These are phyloP conservation scores for Fonsecaea nubica DNA, from an alignment of 2,329 filamentous ascomycete species.

Conservation along the genomic window DNA sequence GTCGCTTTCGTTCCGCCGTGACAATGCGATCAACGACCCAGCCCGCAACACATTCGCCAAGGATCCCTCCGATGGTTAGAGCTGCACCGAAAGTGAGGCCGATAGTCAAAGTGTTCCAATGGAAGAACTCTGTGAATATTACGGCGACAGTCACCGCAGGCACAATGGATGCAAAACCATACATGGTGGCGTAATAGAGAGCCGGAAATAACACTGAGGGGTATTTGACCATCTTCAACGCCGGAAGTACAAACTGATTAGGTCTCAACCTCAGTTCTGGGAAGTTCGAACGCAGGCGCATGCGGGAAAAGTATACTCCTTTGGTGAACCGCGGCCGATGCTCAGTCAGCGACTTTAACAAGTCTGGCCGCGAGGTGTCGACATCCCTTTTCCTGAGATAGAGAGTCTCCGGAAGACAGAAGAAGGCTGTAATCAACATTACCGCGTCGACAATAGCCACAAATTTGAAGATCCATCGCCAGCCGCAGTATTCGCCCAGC, in stretches of 20 bases:
- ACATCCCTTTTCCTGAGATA: conserved; percentile 35
- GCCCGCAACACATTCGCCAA: conserved; percentile 41
- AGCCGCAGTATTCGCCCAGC: conserved; percentile 36
- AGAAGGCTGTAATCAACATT: conserved; percentile 41
- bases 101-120: conserved; percentile 44
- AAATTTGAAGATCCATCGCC: conserved; percentile 42
- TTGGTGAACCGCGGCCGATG: conserved; percentile 20
- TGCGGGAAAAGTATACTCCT: conserved; percentile 32
- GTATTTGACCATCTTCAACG: conserved; percentile 43
- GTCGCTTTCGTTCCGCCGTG: conserved; percentile 30
- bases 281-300: conserved; percentile 33
- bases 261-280: conserved; percentile 28
- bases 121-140: conserved; percentile 43
- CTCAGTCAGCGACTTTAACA: conserved; percentile 10
- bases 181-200: conserved; percentile 44
- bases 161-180: conserved; percentile 45
- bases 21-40: conserved; percentile 40
- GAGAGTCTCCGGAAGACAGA: conserved; percentile 44
- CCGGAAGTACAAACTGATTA: conserved; percentile 40
- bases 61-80: conserved; percentile 40
- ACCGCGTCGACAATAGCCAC: conserved; percentile 41
- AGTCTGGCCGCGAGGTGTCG: conserved; percentile 2
- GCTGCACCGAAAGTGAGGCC: conserved; percentile 44
- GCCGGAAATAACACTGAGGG: conserved; percentile 45
- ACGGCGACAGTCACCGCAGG: conserved; percentile 45